Evolutionary conservation across 1,139 yeast genomes (phyloP).

Genomic region (Kluyveromyces marxianus): DNA sequence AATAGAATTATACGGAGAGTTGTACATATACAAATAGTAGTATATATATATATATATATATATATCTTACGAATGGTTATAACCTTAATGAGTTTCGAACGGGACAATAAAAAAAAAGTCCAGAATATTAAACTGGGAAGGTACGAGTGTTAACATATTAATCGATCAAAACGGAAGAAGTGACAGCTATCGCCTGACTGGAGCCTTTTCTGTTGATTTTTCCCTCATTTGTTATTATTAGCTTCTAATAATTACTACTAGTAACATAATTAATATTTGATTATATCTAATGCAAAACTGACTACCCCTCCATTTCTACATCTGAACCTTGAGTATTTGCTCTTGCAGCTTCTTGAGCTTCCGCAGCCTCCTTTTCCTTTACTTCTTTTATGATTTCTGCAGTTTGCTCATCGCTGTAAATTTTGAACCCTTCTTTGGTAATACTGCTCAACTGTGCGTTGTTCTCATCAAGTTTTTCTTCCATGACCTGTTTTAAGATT

Average conservation of each 20-base stretch:
- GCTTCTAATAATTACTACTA: too few relatives aligned
- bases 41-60: neutral
- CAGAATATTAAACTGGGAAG: too few relatives aligned
- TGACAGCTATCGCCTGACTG: too few relatives aligned
- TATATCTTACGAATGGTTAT: neutral
- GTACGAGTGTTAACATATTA: too few relatives aligned
- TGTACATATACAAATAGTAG: constrained; percentile 2
- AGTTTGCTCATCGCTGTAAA: constrained; percentile 78
- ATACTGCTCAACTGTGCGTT: constrained; percentile 95
- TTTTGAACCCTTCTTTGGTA: constrained; percentile 82
- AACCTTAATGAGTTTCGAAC: too few relatives aligned
- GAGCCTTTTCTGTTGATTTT: too few relatives aligned
- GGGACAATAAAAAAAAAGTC: too few relatives aligned
- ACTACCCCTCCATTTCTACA: constrained; percentile 24
- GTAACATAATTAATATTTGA: neutral
- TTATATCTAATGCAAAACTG: neutral
- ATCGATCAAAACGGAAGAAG: too few relatives aligned
- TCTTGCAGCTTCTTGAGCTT: constrained; percentile 12
- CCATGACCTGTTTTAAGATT: constrained; percentile 96
- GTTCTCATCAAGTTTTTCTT: constrained; percentile 91
- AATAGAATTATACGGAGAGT: neutral
- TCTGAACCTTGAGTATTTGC: constrained; percentile 24
- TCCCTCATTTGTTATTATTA: too few relatives aligned
- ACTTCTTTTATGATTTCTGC: constrained; percentile 70
- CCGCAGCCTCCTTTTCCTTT: constrained; percentile 62